Base-by-base conservation (phyloP, 78 protist species). In the Cavenderia fasciculata region DNA sequence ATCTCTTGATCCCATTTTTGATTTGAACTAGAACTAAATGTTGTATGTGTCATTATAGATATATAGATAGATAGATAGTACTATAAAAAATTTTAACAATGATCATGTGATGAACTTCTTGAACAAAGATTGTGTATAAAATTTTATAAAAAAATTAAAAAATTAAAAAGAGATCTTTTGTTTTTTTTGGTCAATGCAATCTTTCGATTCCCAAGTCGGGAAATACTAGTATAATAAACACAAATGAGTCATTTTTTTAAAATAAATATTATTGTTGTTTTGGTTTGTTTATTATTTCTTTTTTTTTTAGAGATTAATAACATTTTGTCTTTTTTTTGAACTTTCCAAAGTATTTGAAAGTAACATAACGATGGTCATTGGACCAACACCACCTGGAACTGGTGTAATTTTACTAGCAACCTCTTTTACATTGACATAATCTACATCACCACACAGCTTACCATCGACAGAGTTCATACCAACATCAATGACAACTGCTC, bases 341-440 rank as follows among this genome's bases (percentile, higher is more conserved):
- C 90, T 82, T 21, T 29, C 46, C 7, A 92, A 56, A 19, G 95
- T 82, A 68, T 92, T 92, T 31, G 40, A 62, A 27, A 94, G 14
- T 21, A 86, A 74, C 86, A 76, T 75, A 2, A 92, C 95, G 23
- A 92, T 84, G 6, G 99, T 98, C 99, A 98, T 97, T 43, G 99
- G 99, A 33, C 99, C 99, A 31, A 98, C 99, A 25, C 99, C 99
- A 14, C 99, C 99, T 5, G 99, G 99, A 43, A 98, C 99, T 2
- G 99, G 99, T 12, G 99, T 96, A 74, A 98, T 98, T 54, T 54
- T 59, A 51, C 87, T 23, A 0, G 98, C 99, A 23, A 87, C 87
- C 23, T 21, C 25, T 34, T 18, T n/a, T 34, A 69, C 87, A 0
- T 27, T 62, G 21, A 65, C 86, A 52, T 40, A 76, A 59, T 95